Percentiles rank a stretch among this genome's conserved stretches.
Evolutionary conservation across 108 stramenopile species (phyloP).

Genomic region (Chaetoceros muelleri): DNA sequence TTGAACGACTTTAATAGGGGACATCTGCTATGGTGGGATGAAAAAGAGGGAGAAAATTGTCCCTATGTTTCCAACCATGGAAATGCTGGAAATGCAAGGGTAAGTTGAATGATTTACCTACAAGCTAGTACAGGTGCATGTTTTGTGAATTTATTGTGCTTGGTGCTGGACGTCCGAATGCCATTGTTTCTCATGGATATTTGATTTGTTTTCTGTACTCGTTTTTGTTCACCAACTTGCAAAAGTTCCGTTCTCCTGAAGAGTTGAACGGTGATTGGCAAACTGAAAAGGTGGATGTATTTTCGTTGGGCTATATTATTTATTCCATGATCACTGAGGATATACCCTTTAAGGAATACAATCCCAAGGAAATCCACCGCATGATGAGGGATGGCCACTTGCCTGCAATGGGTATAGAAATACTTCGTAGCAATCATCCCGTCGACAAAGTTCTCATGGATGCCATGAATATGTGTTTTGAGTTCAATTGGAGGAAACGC

Average conservation of each 20-base stretch:
- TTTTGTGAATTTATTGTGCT: constrained; percentile 76
- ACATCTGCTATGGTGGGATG: constrained; percentile 39
- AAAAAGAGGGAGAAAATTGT: constrained; percentile 17
- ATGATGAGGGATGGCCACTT: constrained; percentile 27
- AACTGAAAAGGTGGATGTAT: constrained; percentile 71
- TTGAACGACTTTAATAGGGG: constrained; percentile 73
- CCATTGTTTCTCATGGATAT: constrained; percentile 53
- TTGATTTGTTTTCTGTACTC: constrained; percentile 54
- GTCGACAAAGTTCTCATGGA: constrained; percentile 26
- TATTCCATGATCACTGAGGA: constrained; percentile 58
- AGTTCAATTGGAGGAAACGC: constrained; percentile 33
- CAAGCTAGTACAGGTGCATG: too few relatives aligned
- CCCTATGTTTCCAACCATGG: constrained; percentile 28
- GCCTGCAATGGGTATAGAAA: constrained; percentile 20
- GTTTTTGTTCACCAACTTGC: too few relatives aligned
- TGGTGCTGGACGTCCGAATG: too few relatives aligned
- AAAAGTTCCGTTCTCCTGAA: constrained; percentile 61
- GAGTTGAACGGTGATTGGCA: constrained; percentile 43
- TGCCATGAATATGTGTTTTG: constrained; percentile 38
- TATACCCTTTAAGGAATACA: constrained; percentile 41
- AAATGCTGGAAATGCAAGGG: constrained; percentile 30
- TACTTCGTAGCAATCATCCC: constrained; percentile 27
- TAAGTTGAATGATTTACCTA: constrained; percentile 83
- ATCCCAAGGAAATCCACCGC: constrained; percentile 8
- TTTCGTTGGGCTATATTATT: constrained; percentile 71